These are phyloP conservation scores for Lathyrus oleraceus DNA, from an alignment of 306 rosid genomes.

Conservation along the genomic window DNA sequence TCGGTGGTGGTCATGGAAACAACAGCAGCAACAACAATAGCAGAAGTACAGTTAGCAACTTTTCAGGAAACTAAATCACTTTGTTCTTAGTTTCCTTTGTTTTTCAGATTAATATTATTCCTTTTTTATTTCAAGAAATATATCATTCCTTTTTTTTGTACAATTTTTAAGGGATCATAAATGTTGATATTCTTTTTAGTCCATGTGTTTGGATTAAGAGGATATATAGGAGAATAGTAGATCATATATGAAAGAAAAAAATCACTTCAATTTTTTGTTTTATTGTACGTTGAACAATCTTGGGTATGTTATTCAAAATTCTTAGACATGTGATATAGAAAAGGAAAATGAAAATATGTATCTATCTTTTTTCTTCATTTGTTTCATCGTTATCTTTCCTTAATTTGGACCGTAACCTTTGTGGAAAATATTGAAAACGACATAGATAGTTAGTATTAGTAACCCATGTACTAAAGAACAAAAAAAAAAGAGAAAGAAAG, in stretches of 20 bases:
- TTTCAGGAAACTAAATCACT: constrained; percentile 57
- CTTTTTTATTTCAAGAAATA: not conserved
- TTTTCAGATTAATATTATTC: not conserved
- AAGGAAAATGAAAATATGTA: not conserved
- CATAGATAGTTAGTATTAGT: not conserved
- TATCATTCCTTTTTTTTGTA: constrained; percentile 17
- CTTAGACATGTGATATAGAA: too few relatives aligned
- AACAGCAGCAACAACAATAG: constrained; percentile 13
- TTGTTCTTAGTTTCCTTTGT: not conserved
- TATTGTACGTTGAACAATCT: constrained; percentile 43
- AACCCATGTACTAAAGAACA: constrained; percentile 5
- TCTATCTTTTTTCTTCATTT: not conserved
- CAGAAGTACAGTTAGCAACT: constrained; percentile 46
- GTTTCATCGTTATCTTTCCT: constrained; percentile 23
- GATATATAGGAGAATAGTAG: constrained; percentile 14
- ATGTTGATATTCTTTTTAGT: constrained; percentile 62
- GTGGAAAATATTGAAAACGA: constrained; percentile 34
- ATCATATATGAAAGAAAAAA: constrained; percentile 32
- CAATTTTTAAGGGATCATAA: constrained; percentile 41
- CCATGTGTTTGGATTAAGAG: constrained; percentile 45
- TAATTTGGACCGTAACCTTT: not conserved
- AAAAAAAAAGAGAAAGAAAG: not conserved
- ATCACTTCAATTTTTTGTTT: constrained; percentile 44
- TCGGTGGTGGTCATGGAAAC: constrained; percentile 59
- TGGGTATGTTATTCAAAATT: constrained; percentile 26